These are phyloP conservation scores for Ophioceras dolichostomum DNA, from an alignment of 2,329 filamentous ascomycete species.

Conservation along the genomic window DNA sequence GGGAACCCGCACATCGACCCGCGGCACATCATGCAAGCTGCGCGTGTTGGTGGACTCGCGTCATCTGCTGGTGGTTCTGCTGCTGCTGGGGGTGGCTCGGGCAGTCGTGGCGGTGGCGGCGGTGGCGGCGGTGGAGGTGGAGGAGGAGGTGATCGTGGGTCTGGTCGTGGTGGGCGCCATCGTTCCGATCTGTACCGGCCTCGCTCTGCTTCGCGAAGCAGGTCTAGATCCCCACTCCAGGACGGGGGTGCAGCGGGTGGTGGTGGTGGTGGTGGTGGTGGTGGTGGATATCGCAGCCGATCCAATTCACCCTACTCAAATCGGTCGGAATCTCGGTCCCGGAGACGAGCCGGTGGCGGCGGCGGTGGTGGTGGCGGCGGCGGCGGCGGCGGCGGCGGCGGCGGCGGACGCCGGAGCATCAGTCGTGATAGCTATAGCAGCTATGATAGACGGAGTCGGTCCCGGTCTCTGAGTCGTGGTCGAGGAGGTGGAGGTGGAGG, in stretches of 20 bases:
- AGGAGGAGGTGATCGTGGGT: constrained; percentile 21
- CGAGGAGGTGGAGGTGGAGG: constrained; percentile 2
- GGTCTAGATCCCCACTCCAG: constrained; percentile 24
- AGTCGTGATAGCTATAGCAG: constrained; percentile 34
- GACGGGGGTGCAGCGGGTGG: constrained; percentile 10
- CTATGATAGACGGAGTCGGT: constrained; percentile 22
- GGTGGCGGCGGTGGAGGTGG: constrained; percentile 24
- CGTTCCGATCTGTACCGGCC: constrained; percentile 49
- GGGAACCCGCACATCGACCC: constrained; percentile 44
- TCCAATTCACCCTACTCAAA: constrained; percentile 23
- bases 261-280: not conserved
- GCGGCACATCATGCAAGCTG: constrained; percentile 18
- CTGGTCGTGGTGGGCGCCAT: constrained; percentile 7
- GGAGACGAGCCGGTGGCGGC: constrained; percentile 12
- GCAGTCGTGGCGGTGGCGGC: constrained; percentile 21
- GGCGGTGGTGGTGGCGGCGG: constrained; percentile 13
- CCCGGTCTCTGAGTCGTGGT: constrained; percentile 4
- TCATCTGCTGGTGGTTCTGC: constrained; percentile 4
- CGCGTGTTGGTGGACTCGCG: constrained; percentile 1
- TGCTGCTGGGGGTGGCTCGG: constrained; percentile 11
- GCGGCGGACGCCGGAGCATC: constrained; percentile 32
- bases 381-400: no score
- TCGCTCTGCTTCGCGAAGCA: constrained; percentile 39
- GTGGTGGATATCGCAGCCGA: constrained; percentile 29
- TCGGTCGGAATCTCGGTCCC: constrained; percentile 18